Percentiles rank a stretch among this genome's conserved stretches.
phyloP scores from a whole-genome alignment of 768 basidiomycete genomes.

The Mycena galericulata region DNA sequence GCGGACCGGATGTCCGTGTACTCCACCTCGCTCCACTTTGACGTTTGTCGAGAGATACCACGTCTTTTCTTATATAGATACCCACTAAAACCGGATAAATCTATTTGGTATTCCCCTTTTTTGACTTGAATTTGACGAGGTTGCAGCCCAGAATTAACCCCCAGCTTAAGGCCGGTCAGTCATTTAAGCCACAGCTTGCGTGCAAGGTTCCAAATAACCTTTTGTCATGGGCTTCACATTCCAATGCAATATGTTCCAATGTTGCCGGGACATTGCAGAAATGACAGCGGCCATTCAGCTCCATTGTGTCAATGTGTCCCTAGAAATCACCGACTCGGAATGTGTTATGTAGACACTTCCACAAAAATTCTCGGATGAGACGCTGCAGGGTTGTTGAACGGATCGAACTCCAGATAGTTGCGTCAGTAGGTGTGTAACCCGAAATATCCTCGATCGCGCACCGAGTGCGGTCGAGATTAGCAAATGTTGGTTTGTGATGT shows the following conservation, averaged over 20 bases:
- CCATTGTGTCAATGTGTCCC: not conserved
- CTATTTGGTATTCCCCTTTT: not conserved
- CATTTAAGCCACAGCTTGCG: not conserved
- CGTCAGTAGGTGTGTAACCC: not conserved
- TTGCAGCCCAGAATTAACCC: conserved; percentile 1
- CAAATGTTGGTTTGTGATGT: too few relatives aligned
- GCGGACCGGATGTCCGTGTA: too few relatives aligned
- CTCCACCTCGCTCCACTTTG: too few relatives aligned
- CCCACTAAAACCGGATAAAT: not conserved
- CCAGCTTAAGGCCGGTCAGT: not conserved
- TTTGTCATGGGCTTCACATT: not conserved
- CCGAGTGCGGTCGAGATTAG: too few relatives aligned
- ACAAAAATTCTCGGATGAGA: not conserved
- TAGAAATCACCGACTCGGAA: conserved; percentile 2
- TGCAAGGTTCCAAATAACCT: not conserved
- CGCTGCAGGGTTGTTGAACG: not conserved
- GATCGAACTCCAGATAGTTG: not conserved
- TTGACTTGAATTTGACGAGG: not conserved
- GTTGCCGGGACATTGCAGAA: not conserved
- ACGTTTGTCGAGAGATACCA: too few relatives aligned
- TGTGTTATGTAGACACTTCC: conserved; percentile 2
- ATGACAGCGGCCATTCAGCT: not conserved
- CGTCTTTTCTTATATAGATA: too few relatives aligned
- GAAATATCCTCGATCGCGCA: too few relatives aligned
- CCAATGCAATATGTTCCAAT: not conserved